Conservation (phyloP, 108 stramenopile genomes). For the Cyclotella distinguenda region DNA sequence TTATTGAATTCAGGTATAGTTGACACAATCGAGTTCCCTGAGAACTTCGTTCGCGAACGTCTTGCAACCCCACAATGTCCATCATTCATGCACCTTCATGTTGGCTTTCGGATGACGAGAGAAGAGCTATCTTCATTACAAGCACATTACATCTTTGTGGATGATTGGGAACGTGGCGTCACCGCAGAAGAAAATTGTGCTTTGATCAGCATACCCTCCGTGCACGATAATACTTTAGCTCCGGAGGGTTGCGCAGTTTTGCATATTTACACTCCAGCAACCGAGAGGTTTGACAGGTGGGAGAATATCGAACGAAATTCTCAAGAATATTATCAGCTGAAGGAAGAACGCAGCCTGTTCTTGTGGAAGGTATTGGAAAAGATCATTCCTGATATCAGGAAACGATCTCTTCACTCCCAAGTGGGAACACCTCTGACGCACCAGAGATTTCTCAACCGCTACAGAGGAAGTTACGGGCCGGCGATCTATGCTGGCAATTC, state of each 20-base stretch:
- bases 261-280: constrained; percentile 86
- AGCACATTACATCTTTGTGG: constrained; percentile 86
- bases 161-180: constrained; percentile 75
- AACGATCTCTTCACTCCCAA: constrained; percentile 44
- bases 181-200: constrained; percentile 83
- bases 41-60: constrained; percentile 53
- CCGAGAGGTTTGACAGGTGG: constrained; percentile 81
- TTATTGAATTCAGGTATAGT: constrained; percentile 64
- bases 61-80: constrained; percentile 59
- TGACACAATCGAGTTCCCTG: constrained; percentile 48
- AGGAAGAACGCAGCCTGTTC: constrained; percentile 80
- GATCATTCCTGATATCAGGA: constrained; percentile 76
- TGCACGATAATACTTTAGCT: constrained; percentile 83
- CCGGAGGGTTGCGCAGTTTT: constrained; percentile 80
- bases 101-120: constrained; percentile 68
- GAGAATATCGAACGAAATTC: constrained; percentile 67
- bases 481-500: constrained; percentile 78
- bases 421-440: constrained; percentile 87
- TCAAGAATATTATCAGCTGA: constrained; percentile 72
- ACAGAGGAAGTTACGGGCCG: constrained; percentile 84
- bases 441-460: constrained; percentile 76
- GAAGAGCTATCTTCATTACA: constrained; percentile 62
- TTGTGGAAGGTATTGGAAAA: constrained; percentile 85
- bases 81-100: constrained; percentile 84
- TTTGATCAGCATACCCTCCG: constrained; percentile 82